Base-by-base conservation (phyloP, 805 yeast species). In the Spathaspora passalidarum region DNA sequence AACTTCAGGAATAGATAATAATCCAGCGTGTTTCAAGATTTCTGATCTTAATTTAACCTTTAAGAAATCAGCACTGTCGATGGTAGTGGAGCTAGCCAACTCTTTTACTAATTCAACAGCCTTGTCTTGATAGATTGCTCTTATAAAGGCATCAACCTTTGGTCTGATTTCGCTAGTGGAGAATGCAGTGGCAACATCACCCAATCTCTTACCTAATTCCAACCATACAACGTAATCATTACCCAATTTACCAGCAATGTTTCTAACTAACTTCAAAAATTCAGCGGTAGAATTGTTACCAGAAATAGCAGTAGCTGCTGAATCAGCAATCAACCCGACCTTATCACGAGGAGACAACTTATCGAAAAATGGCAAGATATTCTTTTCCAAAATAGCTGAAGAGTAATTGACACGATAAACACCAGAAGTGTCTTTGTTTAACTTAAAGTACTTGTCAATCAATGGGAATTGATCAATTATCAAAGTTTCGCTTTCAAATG, bases 351-450 rank as follows among this genome's bases (percentile, higher is more conserved):
- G 58, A 3, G 78, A 61, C 23, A 80, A 58, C 20, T 59, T 47
- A 14, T 56, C 57, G 34, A 78, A 55, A 49, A 72, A 62, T 0
- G 69, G 62, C 26, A 71, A 57, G 21, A 79, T 64, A 43, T 74
- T 67, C 5, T 65, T 57, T 13, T 69, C 58, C 53, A 79, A 62
- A 16, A 76, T 55, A 4, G 57, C 53, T 1, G 70, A 61, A n/a
- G 74, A 72, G 56, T 81, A 81, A 50, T 73, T 68, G 38, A 79
- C 82, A 45, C 85, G 70, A 54, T 75, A 79, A 38, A 78, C 78
- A 1, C 83, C 85, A 21, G 59, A 59, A 1, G 79, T 67, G 48
- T 77, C 73, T 38, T 69, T 71, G 60, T 80, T 81, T 48, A 81
- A 56, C 56, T 79, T 78, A 56, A 73, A 62, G 47, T 72, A 63